Conservation (phyloP, 1,139 yeast genomes). For the Hansenula sp. region DNA sequence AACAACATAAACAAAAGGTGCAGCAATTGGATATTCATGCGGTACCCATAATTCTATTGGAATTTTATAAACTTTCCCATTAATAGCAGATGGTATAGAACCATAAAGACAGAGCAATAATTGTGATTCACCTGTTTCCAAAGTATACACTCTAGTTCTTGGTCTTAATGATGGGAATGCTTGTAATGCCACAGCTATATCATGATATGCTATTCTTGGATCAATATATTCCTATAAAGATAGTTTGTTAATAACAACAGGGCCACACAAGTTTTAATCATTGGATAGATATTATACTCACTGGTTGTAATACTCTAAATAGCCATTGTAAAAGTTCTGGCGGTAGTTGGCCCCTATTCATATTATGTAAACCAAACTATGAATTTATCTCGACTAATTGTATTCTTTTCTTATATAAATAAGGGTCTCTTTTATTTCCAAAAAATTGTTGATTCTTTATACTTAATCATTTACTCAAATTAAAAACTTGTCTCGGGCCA, state of each 20-base stretch:
- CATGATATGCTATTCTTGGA: slow-evolving; percentile 52
- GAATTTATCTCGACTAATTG: too few relatives aligned
- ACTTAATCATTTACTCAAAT: too few relatives aligned
- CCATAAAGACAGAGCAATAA: slow-evolving; percentile 67
- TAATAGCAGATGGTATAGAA: slow-evolving; percentile 34
- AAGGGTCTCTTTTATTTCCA: background rate
- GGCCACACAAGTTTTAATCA: background rate
- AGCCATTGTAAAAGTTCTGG: slow-evolving; percentile 56
- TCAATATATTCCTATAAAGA: slow-evolving; percentile 34
- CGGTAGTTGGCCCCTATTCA: slow-evolving; percentile 22
- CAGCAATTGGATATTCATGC: slow-evolving; percentile 52
- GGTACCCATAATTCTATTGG: slow-evolving; percentile 82
- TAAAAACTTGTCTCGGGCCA: background rate
- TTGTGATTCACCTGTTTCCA: slow-evolving; percentile 51
- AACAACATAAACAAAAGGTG: slow-evolving; percentile 61
- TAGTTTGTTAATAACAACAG: too few relatives aligned
- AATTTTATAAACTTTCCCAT: slow-evolving; percentile 31
- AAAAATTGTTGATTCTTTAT: too few relatives aligned
- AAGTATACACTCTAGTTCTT: slow-evolving; percentile 67
- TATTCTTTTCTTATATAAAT: background rate
- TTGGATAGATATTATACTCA: slow-evolving; percentile 17
- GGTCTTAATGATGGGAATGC: slow-evolving; percentile 51
- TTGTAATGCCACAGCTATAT: slow-evolving; percentile 52
- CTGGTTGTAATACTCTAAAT: slow-evolving; percentile 46
- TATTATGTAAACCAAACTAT: too few relatives aligned